A percentile compares a stretch with the other conserved stretches of the same genome.
These are phyloP conservation scores for Penicillium olsonii DNA, from an alignment of 2,329 filamentous ascomycete genomes.

Conservation along the genomic window DNA sequence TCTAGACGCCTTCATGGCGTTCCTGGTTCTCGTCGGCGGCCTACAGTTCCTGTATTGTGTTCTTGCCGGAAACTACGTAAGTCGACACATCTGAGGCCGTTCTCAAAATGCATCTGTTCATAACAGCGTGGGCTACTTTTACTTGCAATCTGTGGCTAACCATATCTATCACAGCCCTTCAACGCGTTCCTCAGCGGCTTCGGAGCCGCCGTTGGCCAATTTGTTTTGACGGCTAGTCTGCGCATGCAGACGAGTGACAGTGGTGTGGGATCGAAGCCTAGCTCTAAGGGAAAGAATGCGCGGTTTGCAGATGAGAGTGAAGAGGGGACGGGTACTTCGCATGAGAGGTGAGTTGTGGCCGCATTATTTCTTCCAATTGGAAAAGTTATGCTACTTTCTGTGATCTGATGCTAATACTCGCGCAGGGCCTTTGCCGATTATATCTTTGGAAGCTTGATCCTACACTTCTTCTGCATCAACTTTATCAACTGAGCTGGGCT, in stretches of 20 bases:
- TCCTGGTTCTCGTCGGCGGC: conserved; percentile 80
- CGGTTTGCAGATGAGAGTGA: conserved; percentile 24
- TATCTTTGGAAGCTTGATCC: conserved; percentile 87
- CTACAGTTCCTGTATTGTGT: conserved; percentile 94
- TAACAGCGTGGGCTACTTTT: not conserved
- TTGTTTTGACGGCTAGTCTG: conserved; percentile 87
- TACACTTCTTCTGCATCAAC: conserved; percentile 99
- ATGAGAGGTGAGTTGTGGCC: conserved; percentile 42
- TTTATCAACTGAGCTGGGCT: conserved; percentile 80
- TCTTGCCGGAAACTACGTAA: conserved; percentile 88
- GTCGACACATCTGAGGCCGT: conserved; percentile 40
- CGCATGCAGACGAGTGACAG: conserved; percentile 81
- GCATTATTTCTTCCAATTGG: not conserved
- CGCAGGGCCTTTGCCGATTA: conserved; percentile 91
- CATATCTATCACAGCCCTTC: conserved; percentile 69
- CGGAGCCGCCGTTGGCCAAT: conserved; percentile 91
- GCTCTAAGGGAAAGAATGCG: conserved; percentile 31
- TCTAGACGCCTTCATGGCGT: conserved; percentile 86
- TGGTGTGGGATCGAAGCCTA: conserved; percentile 58
- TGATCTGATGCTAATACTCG: conserved; percentile 1
- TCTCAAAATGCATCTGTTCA: not conserved
- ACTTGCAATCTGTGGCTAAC: not conserved
- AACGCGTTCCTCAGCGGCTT: conserved; percentile 98
- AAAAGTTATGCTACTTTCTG: not conserved
- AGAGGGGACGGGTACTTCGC: conserved; percentile 33